Conservation (phyloP, 768 basidiomycete species). For the Psilocybe sp. region DNA sequence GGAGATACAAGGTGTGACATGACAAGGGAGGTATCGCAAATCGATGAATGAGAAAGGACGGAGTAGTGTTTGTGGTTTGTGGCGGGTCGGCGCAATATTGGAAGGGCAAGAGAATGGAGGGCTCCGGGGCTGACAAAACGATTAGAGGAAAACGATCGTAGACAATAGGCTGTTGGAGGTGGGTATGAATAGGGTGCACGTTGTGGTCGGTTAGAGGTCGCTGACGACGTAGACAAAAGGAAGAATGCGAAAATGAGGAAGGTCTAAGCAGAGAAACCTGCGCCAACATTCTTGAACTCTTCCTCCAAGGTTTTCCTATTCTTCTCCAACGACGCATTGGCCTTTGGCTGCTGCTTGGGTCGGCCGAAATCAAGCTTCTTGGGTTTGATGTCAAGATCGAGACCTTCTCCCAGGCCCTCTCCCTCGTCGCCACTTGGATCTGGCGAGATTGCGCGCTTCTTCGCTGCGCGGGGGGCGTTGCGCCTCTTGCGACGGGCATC, state of each 20-base stretch:
- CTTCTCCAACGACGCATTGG: not conserved
- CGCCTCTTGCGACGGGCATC: slow-evolving; percentile 14
- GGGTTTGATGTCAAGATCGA: slow-evolving; percentile 13
- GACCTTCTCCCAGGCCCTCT: slow-evolving; percentile 9
- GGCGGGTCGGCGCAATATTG: too few relatives aligned
- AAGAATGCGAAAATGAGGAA: not conserved
- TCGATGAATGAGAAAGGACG: not conserved
- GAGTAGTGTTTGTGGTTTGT: too few relatives aligned
- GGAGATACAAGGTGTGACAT: too few relatives aligned
- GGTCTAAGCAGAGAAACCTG: not conserved
- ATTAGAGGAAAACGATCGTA: not conserved
- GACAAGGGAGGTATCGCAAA: not conserved
- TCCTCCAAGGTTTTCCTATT: slow-evolving; percentile 5
- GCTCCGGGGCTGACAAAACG: not conserved
- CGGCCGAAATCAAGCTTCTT: slow-evolving; percentile 25
- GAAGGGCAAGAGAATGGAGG: not conserved
- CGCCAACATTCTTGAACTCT: slow-evolving; percentile 5
- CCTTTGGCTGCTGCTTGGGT: not conserved
- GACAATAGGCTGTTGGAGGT: not conserved
- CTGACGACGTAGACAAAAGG: not conserved
- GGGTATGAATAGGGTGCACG: too few relatives aligned
- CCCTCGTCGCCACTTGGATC: slow-evolving; percentile 21
- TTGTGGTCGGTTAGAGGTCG: too few relatives aligned
- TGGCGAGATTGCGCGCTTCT: slow-evolving; percentile 13
- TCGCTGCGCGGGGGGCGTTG: slow-evolving; percentile 1